Evolutionary conservation across 225 moss, liverwort and hornwort genomes (phyloP).

Genomic region (Physcomitrium patens): DNA sequence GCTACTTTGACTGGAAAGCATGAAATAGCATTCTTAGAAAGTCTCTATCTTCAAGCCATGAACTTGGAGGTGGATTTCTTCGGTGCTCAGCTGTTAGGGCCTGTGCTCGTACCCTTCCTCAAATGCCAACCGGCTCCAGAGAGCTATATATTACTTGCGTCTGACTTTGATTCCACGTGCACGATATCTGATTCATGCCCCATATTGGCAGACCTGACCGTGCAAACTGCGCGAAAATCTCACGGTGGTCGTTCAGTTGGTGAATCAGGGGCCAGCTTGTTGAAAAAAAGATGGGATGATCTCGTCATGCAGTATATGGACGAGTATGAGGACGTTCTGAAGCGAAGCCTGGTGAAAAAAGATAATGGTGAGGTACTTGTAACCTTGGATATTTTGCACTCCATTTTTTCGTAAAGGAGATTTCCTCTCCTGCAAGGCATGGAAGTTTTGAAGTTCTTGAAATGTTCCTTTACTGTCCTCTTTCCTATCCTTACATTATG

Average conservation of each 20-base stretch:
- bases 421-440: background rate
- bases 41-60: slow-evolving; percentile 78
- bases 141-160: slow-evolving; percentile 55
- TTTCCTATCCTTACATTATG: background rate
- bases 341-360: slow-evolving; percentile 43
- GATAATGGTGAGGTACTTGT: slow-evolving; percentile 31
- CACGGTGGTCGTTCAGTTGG: slow-evolving; percentile 23
- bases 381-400: background rate
- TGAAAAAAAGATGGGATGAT: slow-evolving; percentile 70
- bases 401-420: background rate
- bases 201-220: slow-evolving; percentile 62
- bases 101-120: slow-evolving; percentile 58
- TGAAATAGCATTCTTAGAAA: slow-evolving; percentile 42
- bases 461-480: slow-evolving; percentile 3
- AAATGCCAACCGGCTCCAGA: slow-evolving; percentile 42
- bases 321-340: slow-evolving; percentile 53
- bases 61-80: slow-evolving; percentile 80
- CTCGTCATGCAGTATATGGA: slow-evolving; percentile 65
- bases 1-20: slow-evolving; percentile 41
- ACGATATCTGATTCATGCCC: slow-evolving; percentile 87
- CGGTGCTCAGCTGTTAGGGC: slow-evolving; percentile 52
- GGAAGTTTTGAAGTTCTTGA: background rate
- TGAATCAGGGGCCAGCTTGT: slow-evolving; percentile 32
- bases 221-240: slow-evolving; percentile 45
- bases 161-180: slow-evolving; percentile 95